Percentiles rank a stretch among this genome's conserved stretches.
phyloP scores from a whole-genome alignment of 345 rosid genomes.

The Raphanus sativus region DNA sequence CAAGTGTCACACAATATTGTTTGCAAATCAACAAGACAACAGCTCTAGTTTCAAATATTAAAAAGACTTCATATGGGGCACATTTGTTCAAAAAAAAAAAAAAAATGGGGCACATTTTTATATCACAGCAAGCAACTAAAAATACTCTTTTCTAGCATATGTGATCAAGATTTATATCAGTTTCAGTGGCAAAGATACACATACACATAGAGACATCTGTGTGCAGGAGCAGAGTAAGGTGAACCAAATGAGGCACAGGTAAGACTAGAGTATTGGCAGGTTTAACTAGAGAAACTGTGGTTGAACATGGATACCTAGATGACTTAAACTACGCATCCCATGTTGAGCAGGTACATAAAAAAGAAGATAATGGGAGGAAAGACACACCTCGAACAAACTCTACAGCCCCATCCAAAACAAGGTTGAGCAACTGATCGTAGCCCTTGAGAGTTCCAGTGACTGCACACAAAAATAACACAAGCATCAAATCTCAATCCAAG shows the following conservation, averaged over 20 bases:
- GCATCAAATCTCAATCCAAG: background rate
- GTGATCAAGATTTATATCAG: background rate
- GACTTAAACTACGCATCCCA: background rate
- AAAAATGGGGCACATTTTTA: background rate
- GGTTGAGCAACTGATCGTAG: constrained; percentile 89
- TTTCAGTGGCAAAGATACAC: background rate
- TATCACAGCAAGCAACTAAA: background rate
- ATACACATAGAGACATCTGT: background rate
- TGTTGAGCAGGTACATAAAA: background rate
- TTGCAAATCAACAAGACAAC: background rate
- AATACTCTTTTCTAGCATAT: background rate
- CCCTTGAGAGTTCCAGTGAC: constrained; percentile 96
- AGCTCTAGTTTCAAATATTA: background rate
- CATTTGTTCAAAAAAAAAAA: no score
- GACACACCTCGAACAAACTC: constrained; percentile 80
- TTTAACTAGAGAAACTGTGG: constrained; percentile 1
- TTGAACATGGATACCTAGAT: constrained; percentile 3
- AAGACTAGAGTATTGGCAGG: background rate
- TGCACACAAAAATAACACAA: constrained; percentile 32
- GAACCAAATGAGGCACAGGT: background rate
- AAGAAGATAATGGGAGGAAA: background rate
- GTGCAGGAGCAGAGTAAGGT: background rate
- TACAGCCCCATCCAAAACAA: constrained; percentile 89
- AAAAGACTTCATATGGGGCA: background rate
- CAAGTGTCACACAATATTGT: background rate